Percentiles rank a stretch among this genome's conserved stretches.
phyloP scores from a whole-genome alignment of 768 basidiomycete genomes.

The Hemileccinum impolitum region DNA sequence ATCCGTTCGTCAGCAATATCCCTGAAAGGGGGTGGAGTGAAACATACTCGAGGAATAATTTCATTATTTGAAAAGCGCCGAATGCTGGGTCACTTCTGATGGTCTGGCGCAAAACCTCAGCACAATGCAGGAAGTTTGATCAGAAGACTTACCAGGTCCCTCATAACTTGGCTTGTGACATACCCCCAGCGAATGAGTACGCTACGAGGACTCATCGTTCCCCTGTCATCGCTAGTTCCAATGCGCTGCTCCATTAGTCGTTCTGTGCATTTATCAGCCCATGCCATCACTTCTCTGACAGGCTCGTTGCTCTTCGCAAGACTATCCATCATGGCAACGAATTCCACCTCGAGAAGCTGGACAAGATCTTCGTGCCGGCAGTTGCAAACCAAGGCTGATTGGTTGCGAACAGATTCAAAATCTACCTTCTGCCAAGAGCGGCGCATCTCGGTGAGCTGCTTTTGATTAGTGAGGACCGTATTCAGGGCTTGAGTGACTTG shows the following conservation, averaged over 20 bases:
- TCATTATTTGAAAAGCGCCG: constrained; percentile 89
- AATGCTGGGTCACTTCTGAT: constrained; percentile 92
- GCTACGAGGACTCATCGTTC: constrained; percentile 82
- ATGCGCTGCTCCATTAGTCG: constrained; percentile 71
- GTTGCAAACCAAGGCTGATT: constrained; percentile 90
- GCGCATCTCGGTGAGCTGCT: constrained; percentile 82
- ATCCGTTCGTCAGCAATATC: constrained; percentile 16
- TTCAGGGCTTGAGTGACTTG: constrained; percentile 87
- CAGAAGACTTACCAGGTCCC: constrained; percentile 62
- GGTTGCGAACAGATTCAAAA: constrained; percentile 88
- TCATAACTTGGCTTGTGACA: constrained; percentile 90
- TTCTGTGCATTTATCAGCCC: constrained; percentile 91
- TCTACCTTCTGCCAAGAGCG: constrained; percentile 86
- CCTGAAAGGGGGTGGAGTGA: not conserved
- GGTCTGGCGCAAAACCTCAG: constrained; percentile 48
- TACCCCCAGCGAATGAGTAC: constrained; percentile 90
- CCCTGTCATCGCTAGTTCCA: constrained; percentile 63
- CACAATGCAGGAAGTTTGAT: not conserved
- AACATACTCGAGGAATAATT: constrained; percentile 84
- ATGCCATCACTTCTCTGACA: constrained; percentile 82
- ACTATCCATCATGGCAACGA: constrained; percentile 71
- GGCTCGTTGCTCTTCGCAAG: constrained; percentile 72
- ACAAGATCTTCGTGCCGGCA: constrained; percentile 88
- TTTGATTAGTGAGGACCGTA: constrained; percentile 85
- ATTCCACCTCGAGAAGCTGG: constrained; percentile 82